Evolutionary conservation across 2,329 filamentous ascomycete species (phyloP), one percentile per base, ranked within the genome.

Genomic region (Paraphaeosphaeria sporulosa): DNA sequence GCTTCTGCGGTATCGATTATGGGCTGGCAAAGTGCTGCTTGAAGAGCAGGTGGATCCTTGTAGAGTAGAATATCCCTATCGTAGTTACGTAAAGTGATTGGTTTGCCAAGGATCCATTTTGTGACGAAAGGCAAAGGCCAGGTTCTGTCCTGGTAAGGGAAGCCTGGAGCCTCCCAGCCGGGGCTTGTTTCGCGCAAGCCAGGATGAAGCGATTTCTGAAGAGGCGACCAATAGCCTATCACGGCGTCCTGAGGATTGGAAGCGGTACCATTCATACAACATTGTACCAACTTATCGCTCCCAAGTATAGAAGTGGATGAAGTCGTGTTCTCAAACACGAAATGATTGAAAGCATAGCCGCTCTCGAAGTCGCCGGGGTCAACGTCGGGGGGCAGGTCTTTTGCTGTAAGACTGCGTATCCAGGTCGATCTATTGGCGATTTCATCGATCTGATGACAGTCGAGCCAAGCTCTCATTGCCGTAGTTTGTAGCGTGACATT

Each of bases 141-240:
- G 15, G 30, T 13, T 13, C 40, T 65, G 27, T 58, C 51, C 9
- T 34, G 17, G 32, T 60, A 53, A 5, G 59, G 55, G 9, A 50
- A 62, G 3, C 30, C n/a, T 23, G 8, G n/a, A 32, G 19, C 12
- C 19, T 7, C 34, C 34, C 15, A n/a, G n/a, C n/a, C n/a, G n/a
- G n/a, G n/a, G n/a, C n/a, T n/a, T n/a, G n/a, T n/a, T n/a, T n/a
- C n/a, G n/a, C n/a, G n/a, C n/a, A n/a, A 12, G 15, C 15, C 34
- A 30, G 27, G 27, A 8, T 30, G 27, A 30, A 30, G 10, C 40
- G 19, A 23, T 19, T 30, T 13, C 13, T 49, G 6, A 12, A 23
- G 27, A 12, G 62, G 59, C 6, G 65, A 67, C 65, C 67, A 67
- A 46, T 64, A 62, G 4, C 64, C 67, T 10, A 64, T 53, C 7